Percentiles rank a stretch among this genome's conserved stretches.
phyloP scores from a whole-genome alignment of 352 stramenopile species.

The Albugo candida region DNA sequence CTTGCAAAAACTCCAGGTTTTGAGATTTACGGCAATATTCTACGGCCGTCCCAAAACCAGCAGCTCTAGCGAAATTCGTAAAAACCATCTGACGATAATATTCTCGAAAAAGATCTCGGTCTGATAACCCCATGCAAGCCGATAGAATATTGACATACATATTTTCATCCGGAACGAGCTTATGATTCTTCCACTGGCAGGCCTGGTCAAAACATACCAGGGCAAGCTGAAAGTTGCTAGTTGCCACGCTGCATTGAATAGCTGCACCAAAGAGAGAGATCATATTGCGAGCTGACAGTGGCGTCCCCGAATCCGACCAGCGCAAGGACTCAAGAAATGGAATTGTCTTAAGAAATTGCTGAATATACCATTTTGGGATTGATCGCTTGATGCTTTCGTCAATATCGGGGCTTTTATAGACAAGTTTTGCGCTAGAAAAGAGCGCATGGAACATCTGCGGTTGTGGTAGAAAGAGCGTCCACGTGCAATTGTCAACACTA shows the following conservation, averaged over 20 bases:
- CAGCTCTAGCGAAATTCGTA: slow-evolving; percentile 15
- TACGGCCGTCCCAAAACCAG: slow-evolving; percentile 46
- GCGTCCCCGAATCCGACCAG: neutral
- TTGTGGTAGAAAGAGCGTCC: slow-evolving; percentile 15
- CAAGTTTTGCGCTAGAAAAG: slow-evolving; percentile 17
- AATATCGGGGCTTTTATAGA: too few relatives aligned
- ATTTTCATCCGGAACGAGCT: slow-evolving; percentile 31
- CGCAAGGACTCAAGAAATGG: neutral
- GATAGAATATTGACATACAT: slow-evolving; percentile 65
- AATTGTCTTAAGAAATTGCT: slow-evolving; percentile 13
- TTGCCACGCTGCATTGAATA: slow-evolving; percentile 37
- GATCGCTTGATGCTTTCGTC: neutral
- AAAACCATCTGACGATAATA: slow-evolving; percentile 31
- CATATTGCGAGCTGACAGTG: slow-evolving; percentile 16
- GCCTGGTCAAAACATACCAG: slow-evolving; percentile 23
- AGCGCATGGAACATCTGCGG: slow-evolving; percentile 42
- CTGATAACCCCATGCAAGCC: slow-evolving; percentile 16
- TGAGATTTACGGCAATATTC: slow-evolving; percentile 28
- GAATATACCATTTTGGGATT: slow-evolving; percentile 4
- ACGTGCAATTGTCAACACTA: too few relatives aligned
- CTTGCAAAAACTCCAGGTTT: slow-evolving; percentile 30
- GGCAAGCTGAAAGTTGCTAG: slow-evolving; percentile 19
- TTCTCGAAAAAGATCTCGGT: slow-evolving; percentile 24
- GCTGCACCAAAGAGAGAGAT: slow-evolving; percentile 28
- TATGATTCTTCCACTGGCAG: neutral